Evolutionary conservation across 176 grass and related monocot species (phyloP), one percentile per base, ranked within the genome.

Genomic region (Lolium rigidum): DNA sequence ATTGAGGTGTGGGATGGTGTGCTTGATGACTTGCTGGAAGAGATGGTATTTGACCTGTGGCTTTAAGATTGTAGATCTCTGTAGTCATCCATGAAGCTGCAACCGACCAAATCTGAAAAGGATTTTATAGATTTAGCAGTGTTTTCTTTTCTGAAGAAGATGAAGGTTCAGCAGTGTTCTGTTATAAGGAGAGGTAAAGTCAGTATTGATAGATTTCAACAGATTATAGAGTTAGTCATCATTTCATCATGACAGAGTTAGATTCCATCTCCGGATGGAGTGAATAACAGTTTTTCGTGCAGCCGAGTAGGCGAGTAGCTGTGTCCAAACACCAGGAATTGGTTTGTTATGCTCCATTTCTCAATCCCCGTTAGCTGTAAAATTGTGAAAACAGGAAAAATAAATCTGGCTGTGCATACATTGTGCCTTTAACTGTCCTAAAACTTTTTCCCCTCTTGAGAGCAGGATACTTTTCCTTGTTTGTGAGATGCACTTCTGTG

Each of bases 21-120:
- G 70, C 63, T 98, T 75, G 89, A 92, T 86, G 95, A 98, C 77
- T 66, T 95, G 43, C 66, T 93, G 28, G 89, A 95, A 85, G 95
- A 98, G 86, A 75, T 72, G 87, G 89, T 92, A 54, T 90, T 88
- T 85, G 91, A 93, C 70, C 68, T 94, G 51, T 90, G 87, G 95
- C 89, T 95, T 92, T 85, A 76, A 82, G 37, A 66, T 59, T 74
- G 54, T 77, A 85, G 70, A 78, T 68, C 37, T 79, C 80, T 84
- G 69, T 89, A 55, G 51, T 17, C 1, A 6, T 81, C 62, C 37
- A 46, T 79, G 56, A 79, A 85, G 20, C 17, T 56, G 59, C 63
- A 70, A 82, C 80, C 17, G 4, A 59, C 43, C 57, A 87, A 71
- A 81, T 84, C 59, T 81, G 87, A 76, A 80, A 55, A 52, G 2